Conservation (phyloP, 2,329 filamentous ascomycete genomes). For the Amesomyces nigricolor region DNA sequence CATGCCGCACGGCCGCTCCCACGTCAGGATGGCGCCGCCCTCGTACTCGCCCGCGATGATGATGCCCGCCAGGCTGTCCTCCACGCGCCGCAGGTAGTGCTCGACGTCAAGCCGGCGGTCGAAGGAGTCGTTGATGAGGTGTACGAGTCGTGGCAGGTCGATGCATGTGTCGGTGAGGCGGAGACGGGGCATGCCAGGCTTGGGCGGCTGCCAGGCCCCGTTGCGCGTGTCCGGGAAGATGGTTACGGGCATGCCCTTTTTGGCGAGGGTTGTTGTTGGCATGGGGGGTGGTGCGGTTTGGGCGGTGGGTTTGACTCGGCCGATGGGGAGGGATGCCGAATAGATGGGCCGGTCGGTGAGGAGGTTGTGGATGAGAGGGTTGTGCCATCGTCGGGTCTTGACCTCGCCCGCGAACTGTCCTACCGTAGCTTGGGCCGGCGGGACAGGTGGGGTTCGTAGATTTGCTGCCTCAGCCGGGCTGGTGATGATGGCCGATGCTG, state of each 20-base stretch:
- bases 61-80: constrained; percentile 75
- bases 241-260: constrained; percentile 82
- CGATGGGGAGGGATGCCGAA: constrained; percentile 80
- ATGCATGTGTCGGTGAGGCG: constrained; percentile 74
- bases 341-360: constrained; percentile 90
- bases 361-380: constrained; percentile 91
- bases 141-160: constrained; percentile 73
- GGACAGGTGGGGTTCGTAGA: constrained; percentile 37
- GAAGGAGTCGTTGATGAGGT: constrained; percentile 93
- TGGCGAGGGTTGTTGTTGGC: constrained; percentile 69
- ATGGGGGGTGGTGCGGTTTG: constrained; percentile 23
- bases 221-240: constrained; percentile 68
- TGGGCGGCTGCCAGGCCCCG: constrained; percentile 62
- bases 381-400: constrained; percentile 53
- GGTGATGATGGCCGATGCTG: constrained; percentile 83
- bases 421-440: constrained; percentile 24
- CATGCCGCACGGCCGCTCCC: constrained; percentile 69
- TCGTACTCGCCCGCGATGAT: constrained; percentile 97
- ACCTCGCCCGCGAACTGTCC: constrained; percentile 50
- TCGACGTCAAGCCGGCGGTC: constrained; percentile 74
- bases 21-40: constrained; percentile 88
- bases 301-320: constrained; percentile 47
- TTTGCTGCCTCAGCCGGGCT: constrained; percentile 77
- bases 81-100: constrained; percentile 76
- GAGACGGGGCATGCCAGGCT: constrained; percentile 53